Base-by-base conservation (phyloP, 352 stramenopile species). In the Phytophthora sojae region DNA sequence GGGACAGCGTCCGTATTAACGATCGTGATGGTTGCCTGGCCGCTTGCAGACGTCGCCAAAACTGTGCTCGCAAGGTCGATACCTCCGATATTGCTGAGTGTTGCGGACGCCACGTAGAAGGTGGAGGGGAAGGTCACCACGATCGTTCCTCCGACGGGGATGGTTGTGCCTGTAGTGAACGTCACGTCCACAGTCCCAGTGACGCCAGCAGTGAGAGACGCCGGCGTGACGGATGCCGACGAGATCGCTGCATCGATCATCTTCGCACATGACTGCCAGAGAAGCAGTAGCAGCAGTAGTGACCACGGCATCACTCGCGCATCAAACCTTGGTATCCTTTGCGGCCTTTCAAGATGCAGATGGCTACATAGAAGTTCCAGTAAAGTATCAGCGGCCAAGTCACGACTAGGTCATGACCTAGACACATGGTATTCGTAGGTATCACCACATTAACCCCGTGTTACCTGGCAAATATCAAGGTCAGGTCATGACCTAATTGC, bases 131-230 rank as follows among this genome's bases (percentile, higher is more conserved):
- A 93, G 11, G 73, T 72, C 35, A 93, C 57, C 5, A 76, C 66
- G 56, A 93, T 77, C 39, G 76, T 44, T 0, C 86, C 86, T 15
- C 74, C 81, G 15, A 85, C 63, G 0, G 83, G 85, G 1, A 90
- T 62, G 2, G 30, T 57, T 0, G 57, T 35, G 9, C 55, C 61
- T 3, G 69, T 81, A 14, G 77, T 83, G 67, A 93, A 85, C 5
- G 56, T 30, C 37, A 91, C 60, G 15, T 65, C 42, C 26, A 76
- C 75, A 15, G 62, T 69, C 19, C 69, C 69, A 8, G 67, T 78
- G n/a, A 67, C 72, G 0, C 83, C 85, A 29, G 81, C 81, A 61
- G 57, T 7, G 2, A 64, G 42, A 15, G 71, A 73, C 8, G 35
- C 25, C 7, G 70, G 76, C 3, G 67, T 73, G 15, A 89, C 57